phyloP scores from a whole-genome alignment of 108 stramenopile genomes.

The Cyclotella atomus region DNA sequence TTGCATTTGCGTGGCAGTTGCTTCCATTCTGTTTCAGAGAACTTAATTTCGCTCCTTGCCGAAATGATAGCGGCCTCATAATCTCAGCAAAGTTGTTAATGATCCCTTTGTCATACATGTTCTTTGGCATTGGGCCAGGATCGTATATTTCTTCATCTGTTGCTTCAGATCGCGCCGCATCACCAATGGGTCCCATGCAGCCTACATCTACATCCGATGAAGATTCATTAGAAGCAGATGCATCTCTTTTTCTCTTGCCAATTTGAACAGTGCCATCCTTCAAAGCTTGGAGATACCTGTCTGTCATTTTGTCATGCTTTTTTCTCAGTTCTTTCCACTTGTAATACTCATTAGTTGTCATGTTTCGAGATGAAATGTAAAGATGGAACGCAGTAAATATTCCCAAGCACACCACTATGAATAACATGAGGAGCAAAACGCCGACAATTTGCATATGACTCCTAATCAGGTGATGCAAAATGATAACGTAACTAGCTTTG shows the following conservation, averaged over 20 bases:
- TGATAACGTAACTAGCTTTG: not conserved
- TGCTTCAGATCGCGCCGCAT: not conserved
- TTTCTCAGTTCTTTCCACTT: constrained; percentile 78
- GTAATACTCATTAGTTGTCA: constrained; percentile 89
- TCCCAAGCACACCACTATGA: constrained; percentile 28
- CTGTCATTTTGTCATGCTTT: constrained; percentile 70
- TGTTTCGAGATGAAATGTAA: constrained; percentile 41
- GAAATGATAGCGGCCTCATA: constrained; percentile 70
- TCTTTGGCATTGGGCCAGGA: constrained; percentile 81
- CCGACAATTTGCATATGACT: constrained; percentile 26
- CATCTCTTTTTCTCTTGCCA: not conserved
- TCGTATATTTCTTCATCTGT: constrained; percentile 49
- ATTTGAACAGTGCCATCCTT: constrained; percentile 32
- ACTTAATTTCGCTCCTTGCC: constrained; percentile 46
- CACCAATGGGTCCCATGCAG: constrained; percentile 51
- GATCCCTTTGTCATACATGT: constrained; percentile 70
- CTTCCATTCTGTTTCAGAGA: not conserved
- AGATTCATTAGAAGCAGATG: not conserved
- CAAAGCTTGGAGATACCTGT: constrained; percentile 63
- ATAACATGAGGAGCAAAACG: constrained; percentile 35
- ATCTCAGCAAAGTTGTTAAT: constrained; percentile 80
- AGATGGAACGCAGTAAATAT: constrained; percentile 35
- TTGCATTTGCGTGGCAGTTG: not conserved
- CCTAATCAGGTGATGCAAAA: not conserved
- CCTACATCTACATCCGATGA: constrained; percentile 64